phyloP scores from a whole-genome alignment of 2,329 filamentous ascomycete genomes.

The Talaromyces sp. region DNA sequence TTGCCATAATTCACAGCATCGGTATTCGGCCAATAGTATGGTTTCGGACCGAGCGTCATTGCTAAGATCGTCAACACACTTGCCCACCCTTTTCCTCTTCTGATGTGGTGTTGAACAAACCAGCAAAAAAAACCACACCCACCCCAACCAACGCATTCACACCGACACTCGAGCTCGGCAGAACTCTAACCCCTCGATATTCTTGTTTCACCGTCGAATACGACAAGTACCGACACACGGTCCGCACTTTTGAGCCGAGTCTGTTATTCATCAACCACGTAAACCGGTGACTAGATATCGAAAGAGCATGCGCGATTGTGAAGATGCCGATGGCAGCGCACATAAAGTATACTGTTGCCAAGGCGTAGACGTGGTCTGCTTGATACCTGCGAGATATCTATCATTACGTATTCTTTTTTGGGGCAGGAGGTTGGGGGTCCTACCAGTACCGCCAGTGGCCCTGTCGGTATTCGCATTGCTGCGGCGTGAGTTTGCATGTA shows the following conservation, averaged over 20 bases:
- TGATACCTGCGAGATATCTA: slow-evolving; percentile 35
- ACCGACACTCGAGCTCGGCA: slow-evolving; percentile 36
- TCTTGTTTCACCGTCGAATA: slow-evolving; percentile 17
- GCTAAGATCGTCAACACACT: slow-evolving; percentile 16
- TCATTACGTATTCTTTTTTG: too few species aligned
- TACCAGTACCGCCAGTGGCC: slow-evolving; percentile 19
- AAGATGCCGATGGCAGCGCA: slow-evolving; percentile 44
- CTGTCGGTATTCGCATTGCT: slow-evolving; percentile 20
- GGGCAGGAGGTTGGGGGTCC: background rate
- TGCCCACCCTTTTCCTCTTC: too few species aligned
- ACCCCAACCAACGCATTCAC: slow-evolving; percentile 34
- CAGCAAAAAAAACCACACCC: slow-evolving; percentile 20
- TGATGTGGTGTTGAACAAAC: background rate
- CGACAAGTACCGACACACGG: slow-evolving; percentile 31
- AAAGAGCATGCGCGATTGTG: slow-evolving; percentile 31
- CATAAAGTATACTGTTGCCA: slow-evolving; percentile 50
- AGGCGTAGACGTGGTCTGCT: slow-evolving; percentile 47
- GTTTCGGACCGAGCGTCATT: slow-evolving; percentile 43
- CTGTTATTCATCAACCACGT: slow-evolving; percentile 17
- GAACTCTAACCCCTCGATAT: slow-evolving; percentile 25
- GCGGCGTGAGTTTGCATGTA: slow-evolving; percentile 19
- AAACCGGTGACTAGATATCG: slow-evolving; percentile 4
- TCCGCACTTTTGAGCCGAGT: slow-evolving; percentile 22
- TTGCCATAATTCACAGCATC: slow-evolving; percentile 34
- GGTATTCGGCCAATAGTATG: slow-evolving; percentile 50